Evolutionary conservation across 2,329 filamentous ascomycete genomes (phyloP), one percentile per base, ranked within the genome.

Genomic region (Pseudocercospora ulei): DNA sequence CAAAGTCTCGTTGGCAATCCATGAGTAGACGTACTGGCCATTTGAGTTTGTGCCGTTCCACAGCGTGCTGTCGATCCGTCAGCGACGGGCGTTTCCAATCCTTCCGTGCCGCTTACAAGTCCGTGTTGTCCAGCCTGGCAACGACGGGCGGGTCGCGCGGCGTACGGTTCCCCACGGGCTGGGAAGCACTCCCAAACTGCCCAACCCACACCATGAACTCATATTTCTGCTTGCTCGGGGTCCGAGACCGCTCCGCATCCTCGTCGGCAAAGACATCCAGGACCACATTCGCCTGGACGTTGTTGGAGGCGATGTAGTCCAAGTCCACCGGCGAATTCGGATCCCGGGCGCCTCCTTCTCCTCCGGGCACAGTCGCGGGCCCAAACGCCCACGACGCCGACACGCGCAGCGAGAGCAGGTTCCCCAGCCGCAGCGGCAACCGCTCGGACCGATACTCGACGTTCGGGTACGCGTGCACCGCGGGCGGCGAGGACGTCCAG

Each of bases 121-220:
- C 39, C 9, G 34, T 36, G 7, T 35, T 25, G 9, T 41, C 16
- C 8, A 45, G 13, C 6, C 13, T 30, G 7, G 33, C 38, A 9
- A 41, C 24, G 2, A 49, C 39, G 5, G 46, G 37, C 7, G 40
- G 43, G 18, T 49, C 38, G 18, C 36, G 22, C 5, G 41, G 43
- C 3, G 26, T 24, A 9, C 22, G 29, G 18, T 35, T 49, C 7
- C 46, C 46, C 7, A 49, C 35, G 7, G 46, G 46, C 41, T 38
- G 39, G 7, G 40, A 36, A 27, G 38, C 38, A 5, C 30, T 24
- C 1, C 46, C 46, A 24, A 48, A 49, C n/a, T 41, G 40, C 7
- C 40, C 47, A 7, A 47, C 35, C 47, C 47, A 49, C 6, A 49
- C 39, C 47, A 49, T 49, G 27, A 49, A 26, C 23, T 49, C 47